Base-by-base conservation (phyloP, 371 early-diverging fungal genomes). In the Syncephalastrum sp. region DNA sequence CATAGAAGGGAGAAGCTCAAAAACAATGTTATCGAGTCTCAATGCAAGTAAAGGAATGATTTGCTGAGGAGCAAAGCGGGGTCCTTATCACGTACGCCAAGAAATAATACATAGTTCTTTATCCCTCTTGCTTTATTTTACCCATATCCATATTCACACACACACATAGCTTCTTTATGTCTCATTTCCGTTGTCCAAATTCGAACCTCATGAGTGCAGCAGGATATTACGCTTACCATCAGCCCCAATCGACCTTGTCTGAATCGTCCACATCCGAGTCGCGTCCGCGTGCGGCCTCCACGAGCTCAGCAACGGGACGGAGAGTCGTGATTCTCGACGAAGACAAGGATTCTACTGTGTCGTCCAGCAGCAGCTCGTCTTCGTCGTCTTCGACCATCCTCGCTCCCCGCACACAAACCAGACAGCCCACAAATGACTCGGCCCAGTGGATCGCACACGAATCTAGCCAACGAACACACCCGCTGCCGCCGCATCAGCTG, bases 151-250 rank as follows among this genome's bases (percentile, higher is more conserved):
- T 10, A 48, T n/a, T 12, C 48, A 12, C 48, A 48, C 48, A 13
- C 46, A 17, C 14, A 13, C 19, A 3, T 4, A 23, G 6, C 42
- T 51, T 48, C 38, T 33, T 54, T 46, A 69, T 69, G 69, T 64
- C 69, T 48, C 64, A 69, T 53, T 69, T 69, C 59, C 64, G 65
- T 33, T 64, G 62, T 44, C 69, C 69, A 27, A 61, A 59, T 24
- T 59, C 65, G 27, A 61, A 61, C 13, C 53, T 69, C n/a, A 59
- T 69, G 42, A 56, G 60, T 56, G 69, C 62, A 52, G 64, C 65
- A 14, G 62, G 65, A 19, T 47, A 59, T 21, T 69, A 62, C 24
- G 56, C 48, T 27, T 69, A 69, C 54, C 62, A 56, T 44, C 59
- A 61, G 44, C 57, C 50, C 19, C 47, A 50, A 33, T 47, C 54